Evolutionary conservation across 345 rosid genomes (phyloP).

Genomic region (Ricinus communis): DNA sequence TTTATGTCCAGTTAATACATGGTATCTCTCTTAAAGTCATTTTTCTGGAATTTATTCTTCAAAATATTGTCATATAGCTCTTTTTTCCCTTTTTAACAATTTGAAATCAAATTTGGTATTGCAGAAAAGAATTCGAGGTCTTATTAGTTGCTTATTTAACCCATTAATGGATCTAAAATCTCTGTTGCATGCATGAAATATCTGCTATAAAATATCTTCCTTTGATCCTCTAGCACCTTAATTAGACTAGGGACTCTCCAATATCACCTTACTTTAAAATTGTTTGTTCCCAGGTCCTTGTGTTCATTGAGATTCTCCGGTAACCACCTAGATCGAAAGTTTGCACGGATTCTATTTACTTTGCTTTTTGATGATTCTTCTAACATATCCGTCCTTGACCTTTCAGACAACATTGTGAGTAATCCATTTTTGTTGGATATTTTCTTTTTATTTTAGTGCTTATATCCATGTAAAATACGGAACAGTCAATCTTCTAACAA

Average conservation of each 20-base stretch:
- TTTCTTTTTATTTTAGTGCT: neutral
- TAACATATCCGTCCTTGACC: slow-evolving; percentile 56
- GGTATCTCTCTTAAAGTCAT: neutral
- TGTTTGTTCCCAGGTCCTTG: slow-evolving; percentile 56
- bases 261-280: neutral
- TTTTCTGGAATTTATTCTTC: neutral
- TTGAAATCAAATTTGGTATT: neutral
- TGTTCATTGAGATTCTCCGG: slow-evolving; percentile 54
- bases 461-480: neutral
- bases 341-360: slow-evolving; percentile 47
- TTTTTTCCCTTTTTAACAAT: neutral
- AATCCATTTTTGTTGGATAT: slow-evolving; percentile 20
- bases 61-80: neutral
- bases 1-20: neutral
- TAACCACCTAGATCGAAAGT: slow-evolving; percentile 44
- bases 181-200: neutral
- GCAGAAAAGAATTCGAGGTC: neutral
- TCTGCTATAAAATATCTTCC: neutral
- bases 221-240: neutral
- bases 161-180: neutral
- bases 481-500: neutral
- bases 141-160: neutral
- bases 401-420: slow-evolving; percentile 81
- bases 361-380: slow-evolving; percentile 62
- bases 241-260: neutral